These are phyloP conservation scores for Candida koratica DNA, from an alignment of 805 yeast species.

Conservation along the genomic window DNA sequence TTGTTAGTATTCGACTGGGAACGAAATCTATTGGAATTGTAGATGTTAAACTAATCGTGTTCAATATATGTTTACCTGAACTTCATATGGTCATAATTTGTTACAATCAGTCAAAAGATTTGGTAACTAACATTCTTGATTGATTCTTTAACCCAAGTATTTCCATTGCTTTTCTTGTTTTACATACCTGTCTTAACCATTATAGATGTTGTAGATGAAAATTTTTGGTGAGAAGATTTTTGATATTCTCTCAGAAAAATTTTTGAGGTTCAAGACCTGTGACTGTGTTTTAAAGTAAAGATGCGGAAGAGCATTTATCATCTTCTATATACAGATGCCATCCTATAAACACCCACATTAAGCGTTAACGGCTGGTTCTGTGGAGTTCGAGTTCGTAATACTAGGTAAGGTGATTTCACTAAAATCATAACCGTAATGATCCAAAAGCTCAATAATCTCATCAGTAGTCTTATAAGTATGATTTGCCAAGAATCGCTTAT, in stretches of 20 bases:
- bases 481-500: slow-evolving; percentile 44
- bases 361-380: not conserved
- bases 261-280: slow-evolving; percentile 4
- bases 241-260: slow-evolving; percentile 4
- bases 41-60: no score
- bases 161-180: slow-evolving; percentile 1
- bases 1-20: not conserved
- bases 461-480: slow-evolving; percentile 44
- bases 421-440: slow-evolving; percentile 40
- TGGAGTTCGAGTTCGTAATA: not conserved
- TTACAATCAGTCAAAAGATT: no score
- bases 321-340: not conserved
- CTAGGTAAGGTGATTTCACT: slow-evolving; percentile 18
- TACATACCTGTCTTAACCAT: slow-evolving; percentile 70
- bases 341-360: no score
- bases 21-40: no score
- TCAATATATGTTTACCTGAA: no score
- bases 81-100: no score
- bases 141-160: no score
- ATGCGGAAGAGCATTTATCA: no score
- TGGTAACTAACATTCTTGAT: no score
- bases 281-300: slow-evolving; percentile 3
- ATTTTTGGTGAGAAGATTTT: slow-evolving; percentile 11
- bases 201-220: slow-evolving; percentile 13
- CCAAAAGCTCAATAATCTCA: slow-evolving; percentile 50